Conservation (phyloP, 441 rosid genomes). For the Raphanus hybrid region DNA sequence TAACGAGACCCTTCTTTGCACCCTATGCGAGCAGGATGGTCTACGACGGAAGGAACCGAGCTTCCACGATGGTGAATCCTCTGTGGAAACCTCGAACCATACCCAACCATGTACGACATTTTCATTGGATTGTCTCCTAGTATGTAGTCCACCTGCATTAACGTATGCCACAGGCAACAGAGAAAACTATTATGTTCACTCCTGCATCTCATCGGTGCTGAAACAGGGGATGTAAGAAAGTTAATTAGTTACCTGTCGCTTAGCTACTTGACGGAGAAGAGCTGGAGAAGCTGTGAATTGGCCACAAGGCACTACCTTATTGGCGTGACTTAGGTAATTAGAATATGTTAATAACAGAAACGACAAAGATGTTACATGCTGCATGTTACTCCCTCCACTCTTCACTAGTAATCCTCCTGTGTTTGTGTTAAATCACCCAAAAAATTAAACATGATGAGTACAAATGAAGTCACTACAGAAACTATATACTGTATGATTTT, state of each 20-base stretch:
- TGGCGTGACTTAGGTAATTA: conserved; percentile 63
- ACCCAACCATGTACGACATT: conserved; percentile 66
- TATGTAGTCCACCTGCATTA: conserved; percentile 60
- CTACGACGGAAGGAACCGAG: conserved; percentile 58
- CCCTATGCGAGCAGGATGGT: conserved; percentile 57
- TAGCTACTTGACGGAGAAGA: conserved; percentile 62
- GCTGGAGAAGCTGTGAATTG: conserved; percentile 53
- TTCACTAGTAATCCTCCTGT: conserved; percentile 73
- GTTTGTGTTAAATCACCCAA: background rate
- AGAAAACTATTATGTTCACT: background rate
- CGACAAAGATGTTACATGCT: conserved; percentile 76
- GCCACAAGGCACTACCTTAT: conserved; percentile 61
- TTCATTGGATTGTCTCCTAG: conserved; percentile 62
- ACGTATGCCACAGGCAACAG: conserved; percentile 29
- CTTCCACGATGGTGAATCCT: conserved; percentile 74
- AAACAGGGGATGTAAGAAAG: conserved; percentile 24
- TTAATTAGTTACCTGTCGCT: conserved; percentile 56
- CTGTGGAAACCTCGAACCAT: conserved; percentile 54
- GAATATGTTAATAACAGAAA: conserved; percentile 64
- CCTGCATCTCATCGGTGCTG: conserved; percentile 27
- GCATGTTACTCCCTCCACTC: conserved; percentile 85
- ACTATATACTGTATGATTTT: too few species aligned
- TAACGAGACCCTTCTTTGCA: conserved; percentile 67
- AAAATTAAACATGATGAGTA: background rate
- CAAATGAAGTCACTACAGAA: background rate